Evolutionary conservation across 129 eudicot species (phyloP).

Genomic region (Centrapalus pauciflorus): DNA sequence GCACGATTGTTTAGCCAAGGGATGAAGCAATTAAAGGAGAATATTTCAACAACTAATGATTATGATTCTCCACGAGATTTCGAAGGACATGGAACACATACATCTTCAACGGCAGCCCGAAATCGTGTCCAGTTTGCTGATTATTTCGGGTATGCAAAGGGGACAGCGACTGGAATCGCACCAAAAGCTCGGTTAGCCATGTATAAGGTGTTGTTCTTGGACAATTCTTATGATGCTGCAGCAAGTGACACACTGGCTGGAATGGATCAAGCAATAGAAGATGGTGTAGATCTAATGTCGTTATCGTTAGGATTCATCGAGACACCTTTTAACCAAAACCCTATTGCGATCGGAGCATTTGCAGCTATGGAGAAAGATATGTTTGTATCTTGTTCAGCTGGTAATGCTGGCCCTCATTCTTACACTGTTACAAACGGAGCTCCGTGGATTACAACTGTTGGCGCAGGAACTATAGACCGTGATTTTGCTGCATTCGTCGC

Average conservation of each 20-base stretch:
- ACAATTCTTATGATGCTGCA: not conserved
- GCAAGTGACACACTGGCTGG: slow-evolving; percentile 11
- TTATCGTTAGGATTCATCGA: slow-evolving; percentile 1
- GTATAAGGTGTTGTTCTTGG: not conserved
- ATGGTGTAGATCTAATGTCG: slow-evolving; percentile 11
- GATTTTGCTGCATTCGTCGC: not conserved
- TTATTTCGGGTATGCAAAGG: slow-evolving; percentile 2
- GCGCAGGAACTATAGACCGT: slow-evolving; percentile 7
- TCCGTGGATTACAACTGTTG: slow-evolving; percentile 9
- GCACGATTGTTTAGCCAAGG: slow-evolving; percentile 33
- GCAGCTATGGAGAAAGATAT: slow-evolving; percentile 15
- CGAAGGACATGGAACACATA: slow-evolving; percentile 15
- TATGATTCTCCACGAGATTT: slow-evolving; percentile 17
- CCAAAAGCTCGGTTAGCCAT: slow-evolving; percentile 13
- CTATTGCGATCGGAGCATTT: slow-evolving; percentile 9
- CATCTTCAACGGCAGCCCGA: slow-evolving; percentile 12
- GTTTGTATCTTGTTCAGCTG: slow-evolving; percentile 8
- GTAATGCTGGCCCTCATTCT: slow-evolving; percentile 1
- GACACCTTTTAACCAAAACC: not conserved
- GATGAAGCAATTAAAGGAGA: not conserved
- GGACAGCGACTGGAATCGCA: slow-evolving; percentile 16
- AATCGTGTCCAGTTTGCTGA: not conserved
- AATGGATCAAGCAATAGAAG: slow-evolving; percentile 8
- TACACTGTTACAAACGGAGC: not conserved
- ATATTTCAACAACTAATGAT: slow-evolving; percentile 11